A percentile compares a stretch with the other conserved stretches of the same genome.
phyloP scores from a whole-genome alignment of 2,329 filamentous ascomycete genomes.

The Calonectria hawksworthii region DNA sequence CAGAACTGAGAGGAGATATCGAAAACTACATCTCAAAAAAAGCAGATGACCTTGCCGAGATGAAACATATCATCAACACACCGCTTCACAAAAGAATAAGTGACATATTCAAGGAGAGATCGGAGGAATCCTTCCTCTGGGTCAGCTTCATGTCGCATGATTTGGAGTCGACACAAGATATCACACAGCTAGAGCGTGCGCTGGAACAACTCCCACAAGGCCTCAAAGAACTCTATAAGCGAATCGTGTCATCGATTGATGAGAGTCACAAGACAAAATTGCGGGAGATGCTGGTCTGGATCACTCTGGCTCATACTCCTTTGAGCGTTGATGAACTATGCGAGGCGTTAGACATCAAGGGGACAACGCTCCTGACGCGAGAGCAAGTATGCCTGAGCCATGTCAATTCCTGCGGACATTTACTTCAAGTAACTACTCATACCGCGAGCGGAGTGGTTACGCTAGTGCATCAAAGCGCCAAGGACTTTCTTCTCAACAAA shows the following conservation, averaged over 20 bases:
- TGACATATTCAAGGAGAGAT: neutral
- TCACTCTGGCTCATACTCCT: neutral
- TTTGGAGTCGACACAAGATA: neutral
- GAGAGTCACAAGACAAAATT: neutral
- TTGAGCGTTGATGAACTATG: neutral
- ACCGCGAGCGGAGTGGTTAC: neutral
- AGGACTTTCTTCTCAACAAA: neutral
- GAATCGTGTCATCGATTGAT: neutral
- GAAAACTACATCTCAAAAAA: neutral
- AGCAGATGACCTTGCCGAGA: neutral
- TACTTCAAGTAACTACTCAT: neutral
- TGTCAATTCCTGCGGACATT: neutral
- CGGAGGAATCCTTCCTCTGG: conserved; percentile 16
- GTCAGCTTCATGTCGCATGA: conserved; percentile 10
- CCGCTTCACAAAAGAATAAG: neutral
- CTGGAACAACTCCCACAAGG: neutral
- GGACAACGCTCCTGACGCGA: neutral
- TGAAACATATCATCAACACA: no score
- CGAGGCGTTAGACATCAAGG: neutral
- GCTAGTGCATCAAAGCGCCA: neutral
- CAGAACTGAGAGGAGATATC: neutral
- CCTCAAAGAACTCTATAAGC: neutral
- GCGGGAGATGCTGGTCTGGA: neutral
- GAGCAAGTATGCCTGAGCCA: neutral
- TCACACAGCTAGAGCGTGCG: neutral